phyloP scores from a whole-genome alignment of 2,329 filamentous ascomycete genomes.

The Fonsecaea nubica region DNA sequence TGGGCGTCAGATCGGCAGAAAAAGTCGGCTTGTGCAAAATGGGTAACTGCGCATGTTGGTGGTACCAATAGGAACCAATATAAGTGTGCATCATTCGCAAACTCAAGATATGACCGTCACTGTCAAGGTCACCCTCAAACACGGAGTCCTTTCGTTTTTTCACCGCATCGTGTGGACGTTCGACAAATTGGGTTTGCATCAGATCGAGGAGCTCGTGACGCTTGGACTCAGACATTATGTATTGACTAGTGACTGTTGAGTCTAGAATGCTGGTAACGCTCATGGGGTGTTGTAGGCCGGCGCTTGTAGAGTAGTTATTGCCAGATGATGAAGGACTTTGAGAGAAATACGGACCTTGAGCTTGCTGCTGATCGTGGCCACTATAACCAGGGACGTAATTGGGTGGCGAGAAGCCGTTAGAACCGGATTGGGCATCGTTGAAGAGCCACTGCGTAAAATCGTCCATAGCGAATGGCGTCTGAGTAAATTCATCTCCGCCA shows the following conservation, averaged over 20 bases:
- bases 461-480: conserved; percentile 87
- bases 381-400: conserved; percentile 51
- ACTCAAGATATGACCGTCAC: conserved; percentile 71
- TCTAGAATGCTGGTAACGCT: conserved; percentile 85
- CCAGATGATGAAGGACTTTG: conserved; percentile 51
- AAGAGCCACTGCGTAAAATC: conserved; percentile 88
- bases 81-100: conserved; percentile 96
- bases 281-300: conserved; percentile 74
- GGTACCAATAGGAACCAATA: conserved; percentile 89
- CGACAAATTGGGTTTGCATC: conserved; percentile 80
- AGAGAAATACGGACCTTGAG: conserved; percentile 59
- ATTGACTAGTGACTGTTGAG: conserved; percentile 73
- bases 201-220: conserved; percentile 81
- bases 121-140: conserved; percentile 76
- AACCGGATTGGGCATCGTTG: conserved; percentile 66
- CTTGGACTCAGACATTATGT: conserved; percentile 84
- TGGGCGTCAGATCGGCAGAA: conserved; percentile 82
- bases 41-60: conserved; percentile 92
- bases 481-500: conserved; percentile 75
- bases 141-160: conserved; percentile 78
- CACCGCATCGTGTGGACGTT: conserved; percentile 75
- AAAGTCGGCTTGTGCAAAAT: conserved; percentile 96
- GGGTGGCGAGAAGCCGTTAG: conserved; percentile 55
- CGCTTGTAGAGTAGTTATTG: conserved; percentile 25
- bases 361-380: conserved; percentile 51